Evolutionary conservation across 106 monocot species (phyloP), one percentile per base, ranked within the genome.

Genomic region (Iris macrosiphon): DNA sequence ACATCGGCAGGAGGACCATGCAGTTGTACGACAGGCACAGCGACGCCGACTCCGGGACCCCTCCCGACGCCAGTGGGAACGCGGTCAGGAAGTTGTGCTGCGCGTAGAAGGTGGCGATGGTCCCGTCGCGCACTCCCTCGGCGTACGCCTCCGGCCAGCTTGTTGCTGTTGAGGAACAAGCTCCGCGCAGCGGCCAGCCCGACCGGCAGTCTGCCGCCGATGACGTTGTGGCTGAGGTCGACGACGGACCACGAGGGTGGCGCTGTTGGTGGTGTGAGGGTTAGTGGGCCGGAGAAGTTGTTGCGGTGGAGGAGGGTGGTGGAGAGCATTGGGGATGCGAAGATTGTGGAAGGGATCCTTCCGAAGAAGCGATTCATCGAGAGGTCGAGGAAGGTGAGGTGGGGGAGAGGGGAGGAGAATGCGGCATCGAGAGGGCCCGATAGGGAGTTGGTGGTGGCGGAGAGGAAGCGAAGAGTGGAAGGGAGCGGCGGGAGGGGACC

Each of bases 21-120:
- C 85, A 85, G 40, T 85, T 85, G 69, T 75, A 76, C 5, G 76
- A 75, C 31, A 80, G 68, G 52, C 85, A 85, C 14, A 80, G 68
- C 1, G 80, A 42, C 8, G 72, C 80, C 16, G 72, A 65, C 2
- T 55, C 72, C 16, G 85, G 85, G 35, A 85, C 24, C 50, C 40
- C 31, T 31, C 66, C 26, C 2, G 68, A 52, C n/a, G n/a, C n/a
- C n/a, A n/a, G n/a, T n/a, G n/a, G n/a, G 66, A 70, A 74, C 18
- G 51, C 65, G 22, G 78, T 67, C 54, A 85, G 69, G 52, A 65
- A 85, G 49, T 85, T 85, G 32, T 66, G 64, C 57, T 85, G 85
- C 15, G 80, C 85, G 51, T 85, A 85, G 67, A 85, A 65, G 23
- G 79, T 80, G 23, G 49, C 69, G 80, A 85, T 80, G 25, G 46